phyloP scores from a whole-genome alignment of 2,329 filamentous ascomycete genomes.

The Allantophomopsis lycopodina region DNA sequence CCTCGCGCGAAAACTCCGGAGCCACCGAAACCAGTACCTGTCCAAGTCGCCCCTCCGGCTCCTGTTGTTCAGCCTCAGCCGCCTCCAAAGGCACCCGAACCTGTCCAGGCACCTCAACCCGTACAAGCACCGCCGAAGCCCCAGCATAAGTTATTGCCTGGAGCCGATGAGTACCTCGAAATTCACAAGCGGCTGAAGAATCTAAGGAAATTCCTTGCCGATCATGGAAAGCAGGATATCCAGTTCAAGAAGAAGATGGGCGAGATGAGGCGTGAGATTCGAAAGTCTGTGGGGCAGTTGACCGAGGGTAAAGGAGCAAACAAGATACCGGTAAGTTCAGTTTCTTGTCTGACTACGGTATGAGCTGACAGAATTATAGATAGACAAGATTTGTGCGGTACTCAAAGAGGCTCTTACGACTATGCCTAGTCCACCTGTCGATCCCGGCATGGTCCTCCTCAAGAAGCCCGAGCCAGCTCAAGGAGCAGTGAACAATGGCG shows the following conservation, averaged over 20 bases:
- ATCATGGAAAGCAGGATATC: conserved; percentile 39
- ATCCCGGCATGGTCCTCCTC: conserved; percentile 38
- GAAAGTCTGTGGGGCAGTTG: conserved; percentile 60
- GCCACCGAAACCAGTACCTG: conserved; percentile 1
- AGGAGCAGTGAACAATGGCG: conserved; percentile 33
- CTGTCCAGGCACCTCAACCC: not conserved
- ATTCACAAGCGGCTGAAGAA: conserved; percentile 57
- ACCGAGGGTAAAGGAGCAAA: conserved; percentile 53
- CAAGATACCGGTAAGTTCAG: conserved; percentile 32
- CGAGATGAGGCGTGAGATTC: conserved; percentile 58
- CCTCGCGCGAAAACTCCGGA: not conserved
- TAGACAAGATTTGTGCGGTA: conserved; percentile 31
- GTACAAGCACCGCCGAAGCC: conserved; percentile 1
- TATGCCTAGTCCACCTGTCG: conserved; percentile 36
- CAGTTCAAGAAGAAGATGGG: conserved; percentile 52
- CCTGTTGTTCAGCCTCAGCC: not conserved
- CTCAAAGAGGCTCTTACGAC: conserved; percentile 37
- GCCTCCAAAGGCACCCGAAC: not conserved
- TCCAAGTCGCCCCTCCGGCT: conserved; percentile 1
- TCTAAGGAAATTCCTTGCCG: conserved; percentile 35
- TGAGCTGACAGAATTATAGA: conserved; percentile 13
- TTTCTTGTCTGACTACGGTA: not conserved
- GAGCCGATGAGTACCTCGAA: conserved; percentile 30
- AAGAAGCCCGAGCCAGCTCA: conserved; percentile 30
- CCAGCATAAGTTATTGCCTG: conserved; percentile 10